These are phyloP conservation scores for Neonothopanus nambi DNA, from an alignment of 1,284 basidiomycete genomes.

Conservation along the genomic window DNA sequence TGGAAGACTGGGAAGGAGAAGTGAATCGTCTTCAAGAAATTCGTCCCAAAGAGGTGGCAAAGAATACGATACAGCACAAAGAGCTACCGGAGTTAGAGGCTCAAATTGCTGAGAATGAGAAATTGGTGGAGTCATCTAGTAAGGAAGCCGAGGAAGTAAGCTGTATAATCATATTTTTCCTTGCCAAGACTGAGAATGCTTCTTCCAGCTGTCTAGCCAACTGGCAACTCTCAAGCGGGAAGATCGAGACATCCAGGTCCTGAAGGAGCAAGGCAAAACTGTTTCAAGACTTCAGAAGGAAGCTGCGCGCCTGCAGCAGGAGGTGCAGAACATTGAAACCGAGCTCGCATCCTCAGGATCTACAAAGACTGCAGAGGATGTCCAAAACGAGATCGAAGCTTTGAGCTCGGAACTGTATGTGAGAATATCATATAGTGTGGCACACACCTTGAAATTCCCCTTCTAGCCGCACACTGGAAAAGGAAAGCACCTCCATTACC, in stretches of 20 bases:
- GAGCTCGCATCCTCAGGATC: constrained; percentile 74
- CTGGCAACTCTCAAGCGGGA: constrained; percentile 51
- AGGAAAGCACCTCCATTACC: constrained; percentile 61
- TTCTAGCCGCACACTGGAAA: constrained; percentile 66
- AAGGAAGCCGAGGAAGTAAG: constrained; percentile 60
- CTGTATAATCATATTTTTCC: constrained; percentile 1
- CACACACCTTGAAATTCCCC: constrained; percentile 5
- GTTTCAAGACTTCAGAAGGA: constrained; percentile 69
- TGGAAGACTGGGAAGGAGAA: constrained; percentile 63
- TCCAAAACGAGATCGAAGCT: constrained; percentile 73
- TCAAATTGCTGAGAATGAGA: constrained; percentile 61
- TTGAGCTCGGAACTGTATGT: constrained; percentile 70
- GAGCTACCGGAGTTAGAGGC: constrained; percentile 72
- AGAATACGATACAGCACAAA: constrained; percentile 52
- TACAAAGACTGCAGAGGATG: constrained; percentile 80
- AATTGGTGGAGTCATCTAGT: constrained; percentile 50
- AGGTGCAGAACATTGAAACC: constrained; percentile 67
- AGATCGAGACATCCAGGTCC: constrained; percentile 59
- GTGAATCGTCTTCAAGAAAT: constrained; percentile 59
- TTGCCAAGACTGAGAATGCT: constrained; percentile 10
- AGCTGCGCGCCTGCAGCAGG: constrained; percentile 61
- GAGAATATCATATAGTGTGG: neutral
- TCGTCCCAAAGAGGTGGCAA: constrained; percentile 52
- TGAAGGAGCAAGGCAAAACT: constrained; percentile 67
- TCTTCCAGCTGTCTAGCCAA: constrained; percentile 45